These are phyloP conservation scores for Thraustochytrium sp. DNA, from an alignment of 352 stramenopile genomes.

Conservation along the genomic window DNA sequence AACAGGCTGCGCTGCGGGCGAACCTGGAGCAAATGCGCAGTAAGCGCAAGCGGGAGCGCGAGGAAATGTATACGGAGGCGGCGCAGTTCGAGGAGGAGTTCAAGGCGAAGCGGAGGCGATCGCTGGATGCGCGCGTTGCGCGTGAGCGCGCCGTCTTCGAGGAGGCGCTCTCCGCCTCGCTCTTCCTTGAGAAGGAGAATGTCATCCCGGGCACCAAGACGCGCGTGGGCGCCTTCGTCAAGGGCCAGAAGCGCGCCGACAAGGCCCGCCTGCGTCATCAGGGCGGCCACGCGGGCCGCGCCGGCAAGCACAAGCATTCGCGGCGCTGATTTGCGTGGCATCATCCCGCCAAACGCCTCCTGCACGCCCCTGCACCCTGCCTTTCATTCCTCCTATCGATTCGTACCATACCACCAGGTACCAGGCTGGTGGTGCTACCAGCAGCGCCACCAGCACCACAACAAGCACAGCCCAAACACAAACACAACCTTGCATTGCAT, in stretches of 20 bases:
- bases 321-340: too few relatives aligned
- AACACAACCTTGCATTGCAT: too few relatives aligned
- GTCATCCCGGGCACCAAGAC: conserved; percentile 13
- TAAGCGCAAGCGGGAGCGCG: background rate
- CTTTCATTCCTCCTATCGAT: too few relatives aligned
- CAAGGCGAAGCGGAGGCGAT: background rate
- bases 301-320: conserved; percentile 16
- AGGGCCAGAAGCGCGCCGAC: background rate
- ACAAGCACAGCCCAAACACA: too few relatives aligned
- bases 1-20: background rate
- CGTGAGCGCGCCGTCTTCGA: background rate
- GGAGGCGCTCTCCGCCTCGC: background rate
- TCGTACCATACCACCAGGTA: too few relatives aligned
- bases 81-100: conserved; percentile 5
- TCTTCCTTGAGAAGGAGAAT: conserved; percentile 34
- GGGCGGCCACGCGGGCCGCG: background rate
- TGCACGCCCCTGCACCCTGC: background rate
- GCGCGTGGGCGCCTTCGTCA: background rate
- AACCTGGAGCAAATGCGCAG: background rate
- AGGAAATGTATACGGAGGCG: background rate
- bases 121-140: background rate
- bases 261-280: background rate
- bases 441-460: too few relatives aligned
- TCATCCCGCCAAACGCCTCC: too few relatives aligned
- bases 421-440: too few relatives aligned